Percentiles rank a stretch among this genome's conserved stretches.
These are phyloP conservation scores for Chlorella sp. DNA, from an alignment of 139 green algal species.

Conservation along the genomic window DNA sequence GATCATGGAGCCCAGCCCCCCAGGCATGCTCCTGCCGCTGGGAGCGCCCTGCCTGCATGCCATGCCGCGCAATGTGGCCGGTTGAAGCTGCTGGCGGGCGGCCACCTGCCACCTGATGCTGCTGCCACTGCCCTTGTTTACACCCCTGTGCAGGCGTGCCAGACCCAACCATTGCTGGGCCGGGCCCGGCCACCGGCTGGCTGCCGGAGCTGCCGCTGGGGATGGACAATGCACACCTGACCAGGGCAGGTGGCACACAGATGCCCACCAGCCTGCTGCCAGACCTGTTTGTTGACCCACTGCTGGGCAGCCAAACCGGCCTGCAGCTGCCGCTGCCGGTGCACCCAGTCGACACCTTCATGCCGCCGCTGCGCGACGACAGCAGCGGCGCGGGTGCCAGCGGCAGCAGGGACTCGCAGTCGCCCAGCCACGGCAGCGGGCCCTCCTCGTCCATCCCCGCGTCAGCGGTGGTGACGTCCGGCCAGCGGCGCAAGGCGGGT, in stretches of 20 bases:
- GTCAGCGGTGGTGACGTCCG: not conserved
- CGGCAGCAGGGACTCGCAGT: not conserved
- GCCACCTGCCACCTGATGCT: too few relatives aligned
- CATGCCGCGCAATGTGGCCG: too few relatives aligned
- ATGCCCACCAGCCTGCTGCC: not conserved
- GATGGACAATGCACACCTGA: too few relatives aligned
- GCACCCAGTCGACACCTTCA: not conserved
- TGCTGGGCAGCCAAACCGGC: not conserved
- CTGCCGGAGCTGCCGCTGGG: too few relatives aligned
- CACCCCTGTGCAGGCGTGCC: not conserved
- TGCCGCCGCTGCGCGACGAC: not conserved
- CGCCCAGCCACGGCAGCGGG: not conserved
- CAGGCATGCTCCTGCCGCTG: not conserved
- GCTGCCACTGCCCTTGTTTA: not conserved
- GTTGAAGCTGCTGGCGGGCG: too few relatives aligned
- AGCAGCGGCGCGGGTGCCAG: conserved; percentile 2
- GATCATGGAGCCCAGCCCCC: conserved; percentile 16
- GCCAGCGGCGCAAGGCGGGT: not conserved
- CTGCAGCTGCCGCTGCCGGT: not conserved
- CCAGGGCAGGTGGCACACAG: too few relatives aligned
- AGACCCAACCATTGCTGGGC: too few relatives aligned
- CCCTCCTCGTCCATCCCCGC: not conserved
- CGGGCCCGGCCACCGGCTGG: too few relatives aligned
- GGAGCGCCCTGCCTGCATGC: too few relatives aligned
- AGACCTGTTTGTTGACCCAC: not conserved